Percentiles rank a stretch among this genome's conserved stretches.
These are phyloP conservation scores for Furcasterigmium sp. DNA, from an alignment of 2,329 filamentous ascomycete species.

Conservation along the genomic window DNA sequence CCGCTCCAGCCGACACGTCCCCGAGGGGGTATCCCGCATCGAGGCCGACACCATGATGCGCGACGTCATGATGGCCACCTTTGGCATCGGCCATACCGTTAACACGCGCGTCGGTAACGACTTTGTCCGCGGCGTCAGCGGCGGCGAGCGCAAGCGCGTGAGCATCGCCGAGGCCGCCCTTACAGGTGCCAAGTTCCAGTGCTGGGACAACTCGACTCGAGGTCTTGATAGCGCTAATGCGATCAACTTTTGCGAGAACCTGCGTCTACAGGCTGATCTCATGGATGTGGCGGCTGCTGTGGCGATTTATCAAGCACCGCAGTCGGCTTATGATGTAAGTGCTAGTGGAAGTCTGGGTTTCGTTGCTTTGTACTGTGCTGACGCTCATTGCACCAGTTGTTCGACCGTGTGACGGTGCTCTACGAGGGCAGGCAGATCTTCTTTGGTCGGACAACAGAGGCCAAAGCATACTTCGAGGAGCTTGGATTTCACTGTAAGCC, in stretches of 20 bases:
- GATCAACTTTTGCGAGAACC: conserved; percentile 14
- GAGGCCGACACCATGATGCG: conserved; percentile 41
- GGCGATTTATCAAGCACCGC: conserved; percentile 56
- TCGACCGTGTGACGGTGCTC: conserved; percentile 63
- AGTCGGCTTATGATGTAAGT: conserved; percentile 46
- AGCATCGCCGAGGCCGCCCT: conserved; percentile 27
- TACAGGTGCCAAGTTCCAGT: conserved; percentile 18
- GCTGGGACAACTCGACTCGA: conserved; percentile 42
- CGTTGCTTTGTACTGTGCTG: too few species aligned
- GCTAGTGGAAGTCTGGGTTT: too few species aligned
- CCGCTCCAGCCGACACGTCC: conserved; percentile 39
- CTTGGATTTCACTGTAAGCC: conserved; percentile 56
- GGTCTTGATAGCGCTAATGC: conserved; percentile 28
- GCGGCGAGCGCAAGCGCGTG: conserved; percentile 43
- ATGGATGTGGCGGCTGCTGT: conserved; percentile 17
- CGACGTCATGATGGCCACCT: conserved; percentile 50
- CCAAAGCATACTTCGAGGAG: conserved; percentile 58
- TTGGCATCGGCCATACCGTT: conserved; percentile 48
- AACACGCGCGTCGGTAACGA: conserved; percentile 50
- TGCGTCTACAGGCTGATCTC: conserved; percentile 19
- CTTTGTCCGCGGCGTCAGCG: conserved; percentile 47
- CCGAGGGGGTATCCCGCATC: conserved; percentile 33
- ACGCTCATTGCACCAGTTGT: conserved; percentile 31
- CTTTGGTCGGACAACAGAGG: conserved; percentile 56
- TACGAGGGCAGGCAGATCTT: conserved; percentile 64